These are phyloP conservation scores for Reutealis trisperma DNA, from an alignment of 345 rosid species.

Conservation along the genomic window DNA sequence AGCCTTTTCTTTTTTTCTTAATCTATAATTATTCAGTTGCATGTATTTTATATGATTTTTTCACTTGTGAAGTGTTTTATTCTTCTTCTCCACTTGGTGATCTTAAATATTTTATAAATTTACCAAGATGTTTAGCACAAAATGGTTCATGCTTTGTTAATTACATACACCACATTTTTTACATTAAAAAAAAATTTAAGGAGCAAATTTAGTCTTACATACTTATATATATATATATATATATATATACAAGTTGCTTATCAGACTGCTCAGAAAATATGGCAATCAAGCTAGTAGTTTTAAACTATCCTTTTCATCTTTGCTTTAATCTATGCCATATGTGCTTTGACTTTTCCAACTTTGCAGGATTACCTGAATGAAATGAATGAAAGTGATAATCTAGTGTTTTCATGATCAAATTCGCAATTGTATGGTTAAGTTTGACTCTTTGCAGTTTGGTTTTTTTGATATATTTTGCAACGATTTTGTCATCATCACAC, in stretches of 20 bases:
- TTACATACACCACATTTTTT: no score
- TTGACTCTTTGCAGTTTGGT: not conserved
- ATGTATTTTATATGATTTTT: no score
- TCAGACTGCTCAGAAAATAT: not conserved
- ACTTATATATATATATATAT: no score
- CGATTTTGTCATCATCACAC: no score
- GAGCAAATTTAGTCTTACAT: not conserved
- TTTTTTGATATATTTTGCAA: not conserved
- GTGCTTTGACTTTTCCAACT: constrained; percentile 4
- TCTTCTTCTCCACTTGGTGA: no score
- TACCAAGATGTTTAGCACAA: no score
- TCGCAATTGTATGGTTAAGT: constrained; percentile 52
- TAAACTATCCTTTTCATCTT: not conserved
- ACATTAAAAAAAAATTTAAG: no score
- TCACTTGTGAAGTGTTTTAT: no score
- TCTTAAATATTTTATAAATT: no score
- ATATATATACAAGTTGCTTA: not conserved
- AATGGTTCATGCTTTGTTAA: not conserved
- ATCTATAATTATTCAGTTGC: no score
- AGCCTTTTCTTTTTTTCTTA: no score
- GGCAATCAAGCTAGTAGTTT: not conserved
- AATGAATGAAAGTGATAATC: constrained; percentile 94
- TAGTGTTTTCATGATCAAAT: constrained; percentile 96
- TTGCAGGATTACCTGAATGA: constrained; percentile 92
- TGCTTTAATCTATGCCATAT: not conserved